A percentile compares a stretch with the other conserved stretches of the same genome.
Evolutionary conservation across 2,329 filamentous ascomycete species (phyloP).

Genomic region (Lecanicillium sp.): DNA sequence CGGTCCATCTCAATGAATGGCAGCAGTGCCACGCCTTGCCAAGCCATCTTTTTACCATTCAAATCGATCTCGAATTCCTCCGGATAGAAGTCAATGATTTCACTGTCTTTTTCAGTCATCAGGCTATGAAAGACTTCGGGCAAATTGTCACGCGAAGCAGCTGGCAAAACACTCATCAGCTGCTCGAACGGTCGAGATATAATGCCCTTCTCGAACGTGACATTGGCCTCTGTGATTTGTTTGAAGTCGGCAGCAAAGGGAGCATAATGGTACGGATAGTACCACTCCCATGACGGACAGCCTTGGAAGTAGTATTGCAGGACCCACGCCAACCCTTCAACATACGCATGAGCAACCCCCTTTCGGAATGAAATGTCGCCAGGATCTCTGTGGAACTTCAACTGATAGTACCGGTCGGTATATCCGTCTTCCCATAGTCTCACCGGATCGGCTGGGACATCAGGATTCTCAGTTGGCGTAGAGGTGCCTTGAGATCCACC

Average conservation of each 20-base stretch:
- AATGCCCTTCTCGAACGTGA: constrained; percentile 75
- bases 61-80: constrained; percentile 89
- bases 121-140: constrained; percentile 82
- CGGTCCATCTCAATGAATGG: constrained; percentile 95
- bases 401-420: constrained; percentile 90
- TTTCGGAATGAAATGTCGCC: constrained; percentile 81
- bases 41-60: constrained; percentile 97
- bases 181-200: constrained; percentile 94
- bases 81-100: constrained; percentile 96
- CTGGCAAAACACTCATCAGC: constrained; percentile 94
- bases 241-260: constrained; percentile 95
- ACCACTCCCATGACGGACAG: constrained; percentile 98
- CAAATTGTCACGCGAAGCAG: constrained; percentile 85
- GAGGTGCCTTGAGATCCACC: constrained; percentile 42
- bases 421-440: constrained; percentile 94
- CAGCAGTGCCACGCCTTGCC: constrained; percentile 90
- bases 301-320: constrained; percentile 96
- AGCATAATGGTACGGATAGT: constrained; percentile 96
- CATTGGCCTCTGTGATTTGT: constrained; percentile 69
- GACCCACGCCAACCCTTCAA: constrained; percentile 93
- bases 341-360: constrained; percentile 84
- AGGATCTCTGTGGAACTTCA: constrained; percentile 84
- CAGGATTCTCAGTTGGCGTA: constrained; percentile 41
- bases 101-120: constrained; percentile 82
- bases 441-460: constrained; percentile 71